Conservation (phyloP, 2,329 filamentous ascomycete genomes). For the Thelonectria discophora region DNA sequence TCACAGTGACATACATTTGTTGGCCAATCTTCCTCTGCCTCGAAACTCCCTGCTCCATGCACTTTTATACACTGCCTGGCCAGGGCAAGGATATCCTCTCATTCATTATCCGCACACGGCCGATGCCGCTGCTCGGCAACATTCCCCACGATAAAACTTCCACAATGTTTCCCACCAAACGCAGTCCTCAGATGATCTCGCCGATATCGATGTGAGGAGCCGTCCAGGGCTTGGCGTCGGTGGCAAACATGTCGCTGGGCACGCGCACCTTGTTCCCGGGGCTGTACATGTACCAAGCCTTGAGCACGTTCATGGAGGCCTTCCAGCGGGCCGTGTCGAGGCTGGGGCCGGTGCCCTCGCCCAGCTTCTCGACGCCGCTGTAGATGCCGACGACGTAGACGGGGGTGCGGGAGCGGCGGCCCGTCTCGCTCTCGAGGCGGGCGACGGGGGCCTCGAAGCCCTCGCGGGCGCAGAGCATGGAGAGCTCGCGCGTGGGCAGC, state of each 20-base stretch:
- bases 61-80: constrained; percentile 46
- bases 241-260: constrained; percentile 74
- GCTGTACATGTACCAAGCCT: constrained; percentile 96
- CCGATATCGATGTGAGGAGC: constrained; percentile 75
- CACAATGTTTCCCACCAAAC: constrained; percentile 29
- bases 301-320: constrained; percentile 85
- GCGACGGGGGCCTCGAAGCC: constrained; percentile 89
- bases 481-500: constrained; percentile 84
- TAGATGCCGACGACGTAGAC: constrained; percentile 96
- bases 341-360: constrained; percentile 84
- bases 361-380: constrained; percentile 88
- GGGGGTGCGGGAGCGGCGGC: constrained; percentile 81
- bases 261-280: constrained; percentile 71
- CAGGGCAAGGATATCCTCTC: constrained; percentile 37
- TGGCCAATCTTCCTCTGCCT: constrained; percentile 34
- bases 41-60: constrained; percentile 38
- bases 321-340: constrained; percentile 79
- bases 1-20: constrained; percentile 50
- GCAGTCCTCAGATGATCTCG: constrained; percentile 65
- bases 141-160: constrained; percentile 21
- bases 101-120: constrained; percentile 41
- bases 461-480: constrained; percentile 84
- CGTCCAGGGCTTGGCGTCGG: constrained; percentile 70
- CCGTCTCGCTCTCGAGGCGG: constrained; percentile 89
- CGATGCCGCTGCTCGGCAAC: constrained; percentile 28